Percentiles rank a stretch among this genome's conserved stretches.
Conservation (phyloP, 768 basidiomycete species). For the Termitomyces sp. region DNA sequence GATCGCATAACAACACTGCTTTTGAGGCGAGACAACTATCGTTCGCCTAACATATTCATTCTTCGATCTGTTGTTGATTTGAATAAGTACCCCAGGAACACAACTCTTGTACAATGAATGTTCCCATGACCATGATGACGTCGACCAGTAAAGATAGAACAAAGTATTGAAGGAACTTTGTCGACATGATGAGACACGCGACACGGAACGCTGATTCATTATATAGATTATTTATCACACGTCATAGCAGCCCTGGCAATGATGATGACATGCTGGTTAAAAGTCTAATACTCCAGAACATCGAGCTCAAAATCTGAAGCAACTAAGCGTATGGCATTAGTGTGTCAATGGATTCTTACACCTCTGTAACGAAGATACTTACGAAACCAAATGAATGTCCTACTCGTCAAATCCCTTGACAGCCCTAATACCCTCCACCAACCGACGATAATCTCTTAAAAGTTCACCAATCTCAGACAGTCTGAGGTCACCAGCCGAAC, state of each 20-base stretch:
- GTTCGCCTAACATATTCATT: neutral
- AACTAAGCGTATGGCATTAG: neutral
- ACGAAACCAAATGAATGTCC: slow-evolving; percentile 7
- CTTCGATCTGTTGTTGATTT: neutral
- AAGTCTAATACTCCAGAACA: neutral
- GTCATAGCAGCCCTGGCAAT: neutral
- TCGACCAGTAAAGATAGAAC: neutral
- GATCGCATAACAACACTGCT: neutral
- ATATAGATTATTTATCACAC: neutral
- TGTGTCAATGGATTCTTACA: neutral
- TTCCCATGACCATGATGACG: neutral
- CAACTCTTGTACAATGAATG: neutral
- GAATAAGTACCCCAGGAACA: neutral
- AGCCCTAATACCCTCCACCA: slow-evolving; percentile 66
- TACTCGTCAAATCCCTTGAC: slow-evolving; percentile 55
- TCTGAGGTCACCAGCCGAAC: slow-evolving; percentile 70
- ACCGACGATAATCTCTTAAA: slow-evolving; percentile 73
- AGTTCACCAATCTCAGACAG: slow-evolving; percentile 81
- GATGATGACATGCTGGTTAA: neutral
- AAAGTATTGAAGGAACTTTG: neutral
- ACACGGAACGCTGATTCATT: slow-evolving; percentile 10
- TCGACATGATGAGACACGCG: slow-evolving; percentile 2
- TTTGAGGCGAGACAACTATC: neutral
- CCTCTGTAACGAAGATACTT: neutral
- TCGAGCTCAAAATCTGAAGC: neutral